Evolutionary conservation across 2,329 filamentous ascomycete genomes (phyloP), one percentile per base, ranked within the genome.

Genomic region (Aspergillus latus): DNA sequence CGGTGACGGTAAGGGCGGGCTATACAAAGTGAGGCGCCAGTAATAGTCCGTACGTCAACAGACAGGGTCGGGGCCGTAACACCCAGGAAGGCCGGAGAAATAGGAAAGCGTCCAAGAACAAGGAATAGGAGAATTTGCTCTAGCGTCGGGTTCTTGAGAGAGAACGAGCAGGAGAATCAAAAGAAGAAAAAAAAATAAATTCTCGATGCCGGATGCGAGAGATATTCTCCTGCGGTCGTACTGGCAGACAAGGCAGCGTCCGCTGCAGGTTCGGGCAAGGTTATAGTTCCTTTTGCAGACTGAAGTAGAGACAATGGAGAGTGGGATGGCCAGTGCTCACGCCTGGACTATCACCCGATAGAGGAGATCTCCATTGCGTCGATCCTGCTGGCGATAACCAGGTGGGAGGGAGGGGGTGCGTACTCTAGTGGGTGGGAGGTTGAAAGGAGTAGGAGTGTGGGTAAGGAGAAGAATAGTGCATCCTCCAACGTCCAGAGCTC

Each of bases 281-380:
- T 37, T 37, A 37, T 37, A 37, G 34, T 37, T 37, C 34, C 34
- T 37, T 36, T 49, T 47, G 55, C 37, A 52, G 26, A 40, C 46
- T 21, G 21, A 21, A 21, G 21, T 21, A 34, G 10, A 11, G 16
- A 29, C 21, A 28, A 48, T 52, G 36, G 48, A 15, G 34, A 47
- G 7, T 29, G n/a, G 49, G 59, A 63, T 70, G 69, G 68, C 66
- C 69, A 66, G 64, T 71, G 68, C 67, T 63, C 64, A 45, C 39
- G 59, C 66, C 65, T 21, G 10, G 49, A 36, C 29, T 72, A 72
- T 67, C 65, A 66, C 59, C 64, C 66, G 67, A 71, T 72, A 70
- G 68, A 70, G 62, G 64, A 68, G 69, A 71, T 70, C 67, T 69
- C 62, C 66, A 60, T 66, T 60, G 66, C 61, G 68, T 62, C 68